Conservation (phyloP, 805 yeast species). For the Starmerella powellii region DNA sequence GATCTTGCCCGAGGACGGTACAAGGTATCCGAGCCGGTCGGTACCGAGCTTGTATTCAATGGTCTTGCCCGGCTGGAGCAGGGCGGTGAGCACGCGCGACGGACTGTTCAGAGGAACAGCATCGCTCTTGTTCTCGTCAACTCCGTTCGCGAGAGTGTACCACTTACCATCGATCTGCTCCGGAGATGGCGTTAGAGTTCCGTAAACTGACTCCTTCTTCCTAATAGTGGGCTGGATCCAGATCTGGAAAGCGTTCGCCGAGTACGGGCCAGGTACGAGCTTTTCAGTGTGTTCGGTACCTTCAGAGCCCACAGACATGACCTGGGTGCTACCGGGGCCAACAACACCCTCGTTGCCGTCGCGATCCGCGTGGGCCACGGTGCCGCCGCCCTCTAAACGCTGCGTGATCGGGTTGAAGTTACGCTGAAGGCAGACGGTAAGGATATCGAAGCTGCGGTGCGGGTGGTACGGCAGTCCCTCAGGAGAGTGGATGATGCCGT, state of each 20-base stretch:
- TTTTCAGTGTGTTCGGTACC: slow-evolving; percentile 5
- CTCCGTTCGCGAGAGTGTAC: slow-evolving; percentile 5
- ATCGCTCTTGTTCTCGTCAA: neutral
- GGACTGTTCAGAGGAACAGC: slow-evolving; percentile 2
- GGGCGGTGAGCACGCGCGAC: slow-evolving; percentile 4
- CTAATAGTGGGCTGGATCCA: slow-evolving; percentile 5
- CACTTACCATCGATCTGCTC: neutral
- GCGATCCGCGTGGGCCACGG: slow-evolving; percentile 3
- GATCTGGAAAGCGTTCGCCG: slow-evolving; percentile 9
- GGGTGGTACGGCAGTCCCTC: slow-evolving; percentile 7
- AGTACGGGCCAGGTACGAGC: neutral
- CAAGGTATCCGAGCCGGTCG: slow-evolving; percentile 8
- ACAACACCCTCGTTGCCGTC: slow-evolving; percentile 3
- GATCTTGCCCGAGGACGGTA: neutral
- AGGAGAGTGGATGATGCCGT: slow-evolving; percentile 1
- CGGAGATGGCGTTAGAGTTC: neutral
- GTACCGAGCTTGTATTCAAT: neutral
- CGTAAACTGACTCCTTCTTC: neutral
- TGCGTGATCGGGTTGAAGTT: slow-evolving; percentile 6
- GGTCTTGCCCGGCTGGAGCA: slow-evolving; percentile 1
- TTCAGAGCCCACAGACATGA: slow-evolving; percentile 7
- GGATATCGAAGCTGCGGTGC: slow-evolving; percentile 7
- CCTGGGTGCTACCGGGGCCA: slow-evolving; percentile 6
- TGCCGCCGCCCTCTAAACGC: slow-evolving; percentile 4
- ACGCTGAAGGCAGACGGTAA: neutral